Evolutionary conservation across 768 basidiomycete species (phyloP).

Genomic region (Austroboletus eburneus): DNA sequence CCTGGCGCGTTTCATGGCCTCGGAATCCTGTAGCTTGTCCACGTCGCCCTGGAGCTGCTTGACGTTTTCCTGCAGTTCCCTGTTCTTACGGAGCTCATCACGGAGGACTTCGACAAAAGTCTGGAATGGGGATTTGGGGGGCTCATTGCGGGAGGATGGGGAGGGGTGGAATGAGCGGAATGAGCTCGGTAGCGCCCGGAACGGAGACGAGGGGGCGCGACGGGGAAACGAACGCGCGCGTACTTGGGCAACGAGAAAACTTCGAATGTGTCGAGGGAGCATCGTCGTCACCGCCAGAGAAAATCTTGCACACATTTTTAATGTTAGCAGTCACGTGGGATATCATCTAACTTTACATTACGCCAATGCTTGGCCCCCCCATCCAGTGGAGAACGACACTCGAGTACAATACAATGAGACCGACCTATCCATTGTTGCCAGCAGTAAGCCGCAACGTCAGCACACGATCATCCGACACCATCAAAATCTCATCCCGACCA

Average conservation of each 20-base stretch:
- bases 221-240: conserved; percentile 22
- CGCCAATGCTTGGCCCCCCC: conserved; percentile 6
- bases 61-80: conserved; percentile 94
- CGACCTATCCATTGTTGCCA: conserved; percentile 12
- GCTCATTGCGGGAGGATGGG: conserved; percentile 53
- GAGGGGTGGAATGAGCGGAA: conserved; percentile 60
- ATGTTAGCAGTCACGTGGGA: conserved; percentile 10
- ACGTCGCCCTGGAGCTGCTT: conserved; percentile 98
- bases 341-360: conserved; percentile 25
- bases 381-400: conserved; percentile 17
- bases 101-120: conserved; percentile 93
- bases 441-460: conserved; percentile 58
- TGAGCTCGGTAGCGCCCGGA: conserved; percentile 29
- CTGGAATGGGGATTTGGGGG: conserved; percentile 89
- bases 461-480: conserved; percentile 87
- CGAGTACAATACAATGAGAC: conserved; percentile 7
- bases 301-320: no score
- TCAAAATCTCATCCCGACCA: conserved; percentile 79
- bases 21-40: conserved; percentile 94
- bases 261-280: conserved; percentile 47
- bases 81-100: conserved; percentile 90
- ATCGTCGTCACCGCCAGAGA: conserved; percentile 34
- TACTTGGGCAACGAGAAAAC: conserved; percentile 31
- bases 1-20: conserved; percentile 88
- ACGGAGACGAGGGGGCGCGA: conserved; percentile 17